Conservation (phyloP, 2,329 filamentous ascomycete genomes). For the Myriosclerotinia curreyana region DNA sequence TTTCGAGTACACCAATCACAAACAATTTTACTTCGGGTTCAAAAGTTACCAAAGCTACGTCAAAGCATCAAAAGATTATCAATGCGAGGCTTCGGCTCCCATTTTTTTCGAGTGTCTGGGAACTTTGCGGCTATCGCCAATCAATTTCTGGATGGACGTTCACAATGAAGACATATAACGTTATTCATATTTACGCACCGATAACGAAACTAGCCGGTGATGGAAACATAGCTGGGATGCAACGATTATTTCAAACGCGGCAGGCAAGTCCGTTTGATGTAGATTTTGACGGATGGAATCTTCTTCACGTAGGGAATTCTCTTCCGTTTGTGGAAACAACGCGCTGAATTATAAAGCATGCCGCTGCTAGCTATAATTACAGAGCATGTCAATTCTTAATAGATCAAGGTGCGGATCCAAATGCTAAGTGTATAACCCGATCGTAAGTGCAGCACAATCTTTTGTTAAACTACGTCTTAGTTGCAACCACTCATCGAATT, state of each 20-base stretch:
- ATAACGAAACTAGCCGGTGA: fast-evolving
- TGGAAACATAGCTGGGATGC: neutral
- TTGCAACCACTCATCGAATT: neutral
- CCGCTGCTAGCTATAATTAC: fast-evolving
- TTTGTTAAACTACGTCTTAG: neutral
- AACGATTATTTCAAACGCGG: neutral
- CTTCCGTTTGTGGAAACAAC: fast-evolving
- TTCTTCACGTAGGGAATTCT: neutral
- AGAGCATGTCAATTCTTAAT: neutral
- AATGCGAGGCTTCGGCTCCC: neutral
- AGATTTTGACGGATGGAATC: fast-evolving
- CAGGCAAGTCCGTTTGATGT: neutral
- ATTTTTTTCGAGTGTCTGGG: constrained; percentile 7
- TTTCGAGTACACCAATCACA: neutral
- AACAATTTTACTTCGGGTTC: neutral
- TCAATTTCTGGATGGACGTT: neutral
- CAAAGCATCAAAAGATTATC: neutral
- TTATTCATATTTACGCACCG: fast-evolving
- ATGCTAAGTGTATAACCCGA: too few species aligned
- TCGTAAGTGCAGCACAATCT: neutral
- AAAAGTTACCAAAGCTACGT: neutral
- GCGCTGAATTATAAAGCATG: fast-evolving
- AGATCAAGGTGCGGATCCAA: neutral
- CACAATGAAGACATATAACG: neutral
- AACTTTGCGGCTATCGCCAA: neutral